phyloP scores from a whole-genome alignment of 2,329 filamentous ascomycete genomes.

The Talaromyces piceae region DNA sequence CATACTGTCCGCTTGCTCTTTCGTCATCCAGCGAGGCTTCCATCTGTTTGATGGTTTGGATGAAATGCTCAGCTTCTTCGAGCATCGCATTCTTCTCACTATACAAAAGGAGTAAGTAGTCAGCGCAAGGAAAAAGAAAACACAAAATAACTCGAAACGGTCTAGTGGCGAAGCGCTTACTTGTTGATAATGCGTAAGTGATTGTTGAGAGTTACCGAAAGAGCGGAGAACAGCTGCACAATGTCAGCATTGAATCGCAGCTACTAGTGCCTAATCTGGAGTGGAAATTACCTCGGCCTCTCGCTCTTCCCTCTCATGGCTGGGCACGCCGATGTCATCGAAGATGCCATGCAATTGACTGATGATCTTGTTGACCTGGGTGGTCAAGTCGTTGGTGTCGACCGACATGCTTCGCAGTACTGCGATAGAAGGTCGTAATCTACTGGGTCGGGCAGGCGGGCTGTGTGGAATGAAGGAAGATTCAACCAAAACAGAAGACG shows the following conservation, averaged over 20 bases:
- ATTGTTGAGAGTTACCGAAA: slow-evolving; percentile 85
- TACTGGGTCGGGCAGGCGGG: not conserved
- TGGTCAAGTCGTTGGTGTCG: slow-evolving; percentile 86
- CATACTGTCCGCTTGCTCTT: slow-evolving; percentile 56
- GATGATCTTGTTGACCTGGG: slow-evolving; percentile 93
- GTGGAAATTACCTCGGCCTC: slow-evolving; percentile 68
- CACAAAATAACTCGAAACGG: not conserved
- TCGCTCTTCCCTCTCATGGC: slow-evolving; percentile 81
- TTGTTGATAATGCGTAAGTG: slow-evolving; percentile 76
- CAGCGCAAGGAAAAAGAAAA: no score
- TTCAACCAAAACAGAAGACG: not conserved
- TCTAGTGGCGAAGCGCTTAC: slow-evolving; percentile 31
- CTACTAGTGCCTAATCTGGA: not conserved
- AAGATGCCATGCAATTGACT: slow-evolving; percentile 89
- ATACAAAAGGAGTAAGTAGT: slow-evolving; percentile 1
- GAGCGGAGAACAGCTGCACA: slow-evolving; percentile 72
- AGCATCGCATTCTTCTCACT: slow-evolving; percentile 83
- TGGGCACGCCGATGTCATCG: slow-evolving; percentile 93
- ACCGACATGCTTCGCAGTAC: slow-evolving; percentile 47
- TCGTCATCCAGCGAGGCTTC: slow-evolving; percentile 78
- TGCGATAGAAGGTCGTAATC: not conserved
- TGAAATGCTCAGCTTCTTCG: slow-evolving; percentile 80
- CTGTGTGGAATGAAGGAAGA: not conserved
- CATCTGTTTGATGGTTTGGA: slow-evolving; percentile 87
- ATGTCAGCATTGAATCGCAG: slow-evolving; percentile 15